Percentiles rank a stretch among this genome's conserved stretches.
Evolutionary conservation across 768 basidiomycete species (phyloP).

Genomic region (Tulasnella sp.): DNA sequence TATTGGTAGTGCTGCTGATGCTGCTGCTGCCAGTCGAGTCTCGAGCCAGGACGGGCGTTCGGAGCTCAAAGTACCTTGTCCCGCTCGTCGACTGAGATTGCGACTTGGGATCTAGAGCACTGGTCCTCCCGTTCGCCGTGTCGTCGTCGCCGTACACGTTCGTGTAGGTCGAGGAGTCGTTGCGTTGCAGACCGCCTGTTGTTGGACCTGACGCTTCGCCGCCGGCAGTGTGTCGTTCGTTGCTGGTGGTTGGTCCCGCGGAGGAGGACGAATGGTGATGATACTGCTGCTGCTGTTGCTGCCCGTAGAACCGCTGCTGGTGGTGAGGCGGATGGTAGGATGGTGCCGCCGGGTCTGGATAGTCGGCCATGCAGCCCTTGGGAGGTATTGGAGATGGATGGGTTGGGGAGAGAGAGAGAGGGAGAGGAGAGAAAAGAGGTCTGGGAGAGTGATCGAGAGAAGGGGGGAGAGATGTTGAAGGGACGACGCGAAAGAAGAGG

Average conservation of each 20-base stretch:
- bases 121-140: neutral
- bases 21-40: neutral
- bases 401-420: slow-evolving; percentile 30
- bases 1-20: no score
- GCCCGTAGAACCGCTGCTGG: neutral
- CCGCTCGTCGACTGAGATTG: neutral
- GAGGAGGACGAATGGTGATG: slow-evolving; percentile 21
- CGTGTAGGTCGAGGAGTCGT: neutral
- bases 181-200: neutral
- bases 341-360: neutral
- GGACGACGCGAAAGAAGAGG: slow-evolving; percentile 38
- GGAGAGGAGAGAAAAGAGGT: slow-evolving; percentile 32
- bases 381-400: slow-evolving; percentile 27
- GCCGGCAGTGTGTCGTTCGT: neutral
- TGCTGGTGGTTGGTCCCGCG: neutral
- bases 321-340: neutral
- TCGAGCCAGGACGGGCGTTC: neutral
- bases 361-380: neutral
- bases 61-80: neutral
- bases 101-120: neutral
- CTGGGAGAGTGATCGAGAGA: slow-evolving; percentile 33
- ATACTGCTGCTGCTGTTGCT: neutral
- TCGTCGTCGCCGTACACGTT: slow-evolving; percentile 7
- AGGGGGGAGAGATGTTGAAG: slow-evolving; percentile 38
- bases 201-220: neutral